phyloP scores from a whole-genome alignment of 1,284 basidiomycete genomes.

The Fomitopsis pinicola region DNA sequence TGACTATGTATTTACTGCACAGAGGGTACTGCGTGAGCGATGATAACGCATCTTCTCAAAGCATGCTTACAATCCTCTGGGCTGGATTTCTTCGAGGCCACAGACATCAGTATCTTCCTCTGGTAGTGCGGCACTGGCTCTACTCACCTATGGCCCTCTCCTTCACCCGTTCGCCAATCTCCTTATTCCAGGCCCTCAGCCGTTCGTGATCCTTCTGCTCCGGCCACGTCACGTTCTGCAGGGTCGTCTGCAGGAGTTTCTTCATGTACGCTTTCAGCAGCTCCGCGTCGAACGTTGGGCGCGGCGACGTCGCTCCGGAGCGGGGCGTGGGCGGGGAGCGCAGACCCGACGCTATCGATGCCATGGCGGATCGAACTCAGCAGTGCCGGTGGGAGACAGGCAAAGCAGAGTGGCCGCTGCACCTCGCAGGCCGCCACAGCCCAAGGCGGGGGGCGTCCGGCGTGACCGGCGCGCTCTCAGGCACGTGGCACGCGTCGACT shows the following conservation, averaged over 20 bases:
- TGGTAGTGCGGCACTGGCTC: background rate
- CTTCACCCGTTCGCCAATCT: conserved; percentile 77
- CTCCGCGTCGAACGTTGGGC: conserved; percentile 67
- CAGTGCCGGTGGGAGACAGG: background rate
- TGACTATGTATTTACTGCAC: conserved; percentile 74
- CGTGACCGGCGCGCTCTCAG: background rate
- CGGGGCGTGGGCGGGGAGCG: conserved; percentile 47
- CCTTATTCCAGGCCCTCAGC: conserved; percentile 72
- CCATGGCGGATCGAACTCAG: conserved; percentile 2
- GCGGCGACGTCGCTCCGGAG: conserved; percentile 52
- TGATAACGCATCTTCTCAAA: background rate
- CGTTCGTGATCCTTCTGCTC: conserved; percentile 62
- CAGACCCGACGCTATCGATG: conserved; percentile 40
- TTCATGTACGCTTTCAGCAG: conserved; percentile 73
- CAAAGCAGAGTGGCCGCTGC: background rate
- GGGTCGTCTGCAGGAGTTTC: conserved; percentile 65
- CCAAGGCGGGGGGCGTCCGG: conserved; percentile 3
- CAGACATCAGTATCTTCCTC: conserved; percentile 5
- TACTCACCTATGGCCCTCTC: conserved; percentile 64
- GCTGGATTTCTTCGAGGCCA: conserved; percentile 55
- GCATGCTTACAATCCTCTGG: conserved; percentile 67
- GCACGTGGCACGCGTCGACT: conserved; percentile 11
- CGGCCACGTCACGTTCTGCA: conserved; percentile 63
- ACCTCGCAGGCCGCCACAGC: background rate
- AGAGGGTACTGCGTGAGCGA: conserved; percentile 1